Percentiles rank a stretch among this genome's conserved stretches.
These are phyloP conservation scores for Fusarium sp. DNA, from an alignment of 2,329 filamentous ascomycete species.

Conservation along the genomic window DNA sequence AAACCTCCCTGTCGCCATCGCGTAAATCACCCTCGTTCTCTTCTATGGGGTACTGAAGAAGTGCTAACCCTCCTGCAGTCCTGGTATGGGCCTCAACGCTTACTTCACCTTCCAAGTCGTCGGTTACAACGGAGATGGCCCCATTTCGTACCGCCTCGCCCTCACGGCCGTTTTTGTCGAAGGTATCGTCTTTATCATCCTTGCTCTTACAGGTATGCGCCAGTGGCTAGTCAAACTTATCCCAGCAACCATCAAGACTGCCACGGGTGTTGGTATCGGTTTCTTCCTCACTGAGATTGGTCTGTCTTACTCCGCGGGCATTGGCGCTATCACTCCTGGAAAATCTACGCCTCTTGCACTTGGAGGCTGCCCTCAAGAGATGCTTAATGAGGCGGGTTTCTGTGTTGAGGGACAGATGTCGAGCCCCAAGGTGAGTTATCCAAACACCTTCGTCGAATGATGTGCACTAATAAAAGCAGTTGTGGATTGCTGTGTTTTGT, in stretches of 20 bases:
- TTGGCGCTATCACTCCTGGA: slow-evolving; percentile 80
- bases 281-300: slow-evolving; percentile 74
- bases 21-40: slow-evolving; percentile 44
- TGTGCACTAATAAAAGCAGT: slow-evolving; percentile 55
- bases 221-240: slow-evolving; percentile 79
- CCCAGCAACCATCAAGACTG: slow-evolving; percentile 74
- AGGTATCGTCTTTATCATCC: slow-evolving; percentile 73
- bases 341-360: slow-evolving; percentile 78
- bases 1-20: slow-evolving; percentile 74
- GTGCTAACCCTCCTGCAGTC: slow-evolving; percentile 57
- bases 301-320: slow-evolving; percentile 83
- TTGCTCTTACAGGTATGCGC: slow-evolving; percentile 76
- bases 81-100: slow-evolving; percentile 76
- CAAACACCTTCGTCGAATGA: accelerated
- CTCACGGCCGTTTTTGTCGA: slow-evolving; percentile 75
- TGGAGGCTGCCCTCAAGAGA: slow-evolving; percentile 76
- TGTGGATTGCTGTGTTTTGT: slow-evolving; percentile 89
- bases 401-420: slow-evolving; percentile 77
- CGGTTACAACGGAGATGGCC: slow-evolving; percentile 69
- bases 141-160: slow-evolving; percentile 70
- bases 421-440: slow-evolving; percentile 72
- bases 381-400: slow-evolving; percentile 62
- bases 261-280: slow-evolving; percentile 75
- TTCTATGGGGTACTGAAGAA: background rate
- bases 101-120: slow-evolving; percentile 78